A percentile compares a stretch with the other conserved stretches of the same genome.
Conservation (phyloP, 805 yeast species). For the Saturnispora quitensis region DNA sequence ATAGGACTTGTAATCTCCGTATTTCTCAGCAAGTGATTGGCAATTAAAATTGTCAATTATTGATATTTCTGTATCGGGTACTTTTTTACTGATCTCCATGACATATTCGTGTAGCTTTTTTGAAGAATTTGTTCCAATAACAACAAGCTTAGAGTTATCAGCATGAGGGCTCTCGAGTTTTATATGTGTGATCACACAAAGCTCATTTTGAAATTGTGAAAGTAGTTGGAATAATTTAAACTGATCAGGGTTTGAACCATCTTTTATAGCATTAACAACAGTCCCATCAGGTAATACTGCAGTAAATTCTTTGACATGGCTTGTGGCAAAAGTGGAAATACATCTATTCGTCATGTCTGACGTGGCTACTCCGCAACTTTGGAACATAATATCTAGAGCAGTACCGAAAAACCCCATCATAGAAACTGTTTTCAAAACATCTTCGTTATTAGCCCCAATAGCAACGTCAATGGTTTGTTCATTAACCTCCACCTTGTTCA, state of each 20-base stretch:
- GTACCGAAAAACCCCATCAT: constrained; percentile 5
- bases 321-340: constrained; percentile 9
- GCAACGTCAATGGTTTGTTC: constrained; percentile 1
- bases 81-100: constrained; percentile 14
- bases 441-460: constrained; percentile 1
- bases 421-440: neutral
- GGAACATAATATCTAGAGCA: constrained; percentile 14
- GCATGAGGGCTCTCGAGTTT: neutral
- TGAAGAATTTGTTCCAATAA: constrained; percentile 16
- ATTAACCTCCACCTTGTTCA: constrained; percentile 11
- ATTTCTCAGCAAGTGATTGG: neutral
- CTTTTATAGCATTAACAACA: constrained; percentile 6
- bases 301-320: constrained; percentile 12
- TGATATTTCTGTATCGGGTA: constrained; percentile 9
- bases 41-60: constrained; percentile 11
- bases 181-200: constrained; percentile 17
- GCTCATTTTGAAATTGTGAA: constrained; percentile 8
- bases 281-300: constrained; percentile 25
- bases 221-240: constrained; percentile 12
- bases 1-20: constrained; percentile 11
- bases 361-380: constrained; percentile 15
- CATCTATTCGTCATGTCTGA: constrained; percentile 4
- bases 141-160: constrained; percentile 8
- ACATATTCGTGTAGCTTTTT: constrained; percentile 10
- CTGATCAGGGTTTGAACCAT: constrained; percentile 1